These are phyloP conservation scores for Symbiodinium pilosum DNA, from an alignment of 73 alveolate species.

Conservation along the genomic window DNA sequence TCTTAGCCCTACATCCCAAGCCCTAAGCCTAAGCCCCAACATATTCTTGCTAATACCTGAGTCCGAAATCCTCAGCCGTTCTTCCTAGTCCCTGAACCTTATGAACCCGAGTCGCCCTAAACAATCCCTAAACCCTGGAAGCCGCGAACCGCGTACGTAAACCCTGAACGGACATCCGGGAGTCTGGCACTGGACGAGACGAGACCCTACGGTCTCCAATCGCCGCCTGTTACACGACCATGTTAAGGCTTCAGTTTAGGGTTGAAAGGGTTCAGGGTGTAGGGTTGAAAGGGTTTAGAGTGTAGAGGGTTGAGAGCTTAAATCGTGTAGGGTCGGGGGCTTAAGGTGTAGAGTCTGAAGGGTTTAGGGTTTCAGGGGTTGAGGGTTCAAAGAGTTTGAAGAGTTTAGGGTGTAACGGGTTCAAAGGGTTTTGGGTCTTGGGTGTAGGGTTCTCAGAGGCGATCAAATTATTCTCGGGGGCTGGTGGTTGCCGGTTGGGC, in stretches of 20 bases:
- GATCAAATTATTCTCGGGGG: background rate
- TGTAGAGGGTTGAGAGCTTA: background rate
- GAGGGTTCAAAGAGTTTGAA: background rate
- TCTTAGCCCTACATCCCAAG: background rate
- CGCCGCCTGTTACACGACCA: background rate
- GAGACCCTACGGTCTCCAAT: constrained; percentile 66
- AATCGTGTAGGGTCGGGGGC: background rate
- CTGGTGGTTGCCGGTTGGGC: background rate
- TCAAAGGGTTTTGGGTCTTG: no score
- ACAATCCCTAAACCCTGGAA: background rate
- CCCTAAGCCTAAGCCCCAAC: no score
- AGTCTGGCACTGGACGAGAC: constrained; percentile 39
- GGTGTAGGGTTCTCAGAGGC: background rate
- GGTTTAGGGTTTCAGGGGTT: background rate
- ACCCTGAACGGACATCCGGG: background rate
- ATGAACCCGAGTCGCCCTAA: no score
- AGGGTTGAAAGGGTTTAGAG: background rate
- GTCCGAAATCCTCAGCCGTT: no score
- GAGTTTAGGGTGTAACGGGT: no score
- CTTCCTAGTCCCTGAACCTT: background rate
- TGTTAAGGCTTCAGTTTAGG: background rate
- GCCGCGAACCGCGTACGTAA: background rate
- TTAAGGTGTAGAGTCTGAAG: background rate
- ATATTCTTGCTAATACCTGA: no score
- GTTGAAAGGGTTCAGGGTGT: background rate